Base-by-base conservation (phyloP, 2,329 filamentous ascomycete species). In the Pseudogymnoascus sp. region DNA sequence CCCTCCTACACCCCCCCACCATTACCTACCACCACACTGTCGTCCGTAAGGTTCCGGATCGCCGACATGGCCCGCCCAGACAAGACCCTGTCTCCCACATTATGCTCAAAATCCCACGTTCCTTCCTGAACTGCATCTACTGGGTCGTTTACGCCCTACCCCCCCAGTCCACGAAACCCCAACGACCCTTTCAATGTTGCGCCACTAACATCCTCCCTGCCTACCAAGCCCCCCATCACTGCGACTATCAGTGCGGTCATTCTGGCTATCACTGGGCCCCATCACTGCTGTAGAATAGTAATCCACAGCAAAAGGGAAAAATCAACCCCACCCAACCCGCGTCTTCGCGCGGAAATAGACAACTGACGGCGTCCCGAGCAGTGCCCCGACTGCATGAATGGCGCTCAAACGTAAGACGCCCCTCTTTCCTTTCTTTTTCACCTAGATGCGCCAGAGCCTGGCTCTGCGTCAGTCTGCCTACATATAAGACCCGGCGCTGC, bases 401-500 rank as follows among this genome's bases (percentile, higher is more conserved):
- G 14, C n/a, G 14, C 37, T 38, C 37, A 38, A 38, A 38, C 37
- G n/a, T 38, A n/a, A 38, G 37, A 38, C 37, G 37, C 37, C 37
- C 37, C 43, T 49, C 43, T 49, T 49, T 49, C 43, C 43, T 49
- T 49, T 49, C 43, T 49, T 49, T 49, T 49, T 49, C 43, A 49
- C 21, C 43, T 7, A 29, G 23, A 14, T 14, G 23, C 12, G 21
- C 43, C 43, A 49, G 43, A 49, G 43, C 21, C 43, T 49, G 43
- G 43, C 26, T 23, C 23, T 49, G 21, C 43, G 43, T 49, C 21
- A 49, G 21, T 49, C 43, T 49, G 43, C 43, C 43, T 49, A 29
- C 43, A 49, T 49, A 49, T 49, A 49, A 49, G 43, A 29, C 43
- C 21, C 43, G 10, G 43, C 43, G 12, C 21, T 49, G 43, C 43